Percentiles rank a stretch among this genome's conserved stretches.
phyloP scores from a whole-genome alignment of 805 yeast genomes.

The Hanseniaspora thailandica region DNA sequence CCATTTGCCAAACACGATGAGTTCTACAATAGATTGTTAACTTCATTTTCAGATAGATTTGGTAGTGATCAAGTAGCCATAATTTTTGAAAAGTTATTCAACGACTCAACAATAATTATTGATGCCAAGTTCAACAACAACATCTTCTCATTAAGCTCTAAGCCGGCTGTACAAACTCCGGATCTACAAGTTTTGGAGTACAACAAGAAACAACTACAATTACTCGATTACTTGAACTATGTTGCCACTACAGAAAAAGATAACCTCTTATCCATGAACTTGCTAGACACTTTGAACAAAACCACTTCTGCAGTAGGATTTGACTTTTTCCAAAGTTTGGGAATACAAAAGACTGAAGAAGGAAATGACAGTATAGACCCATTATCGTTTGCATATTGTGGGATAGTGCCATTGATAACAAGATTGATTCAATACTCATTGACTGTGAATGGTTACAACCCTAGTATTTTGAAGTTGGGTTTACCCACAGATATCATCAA shows the following conservation, averaged over 20 bases:
- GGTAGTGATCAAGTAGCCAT: conserved; percentile 1
- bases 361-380: neutral
- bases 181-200: neutral
- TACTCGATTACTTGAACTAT: conserved; percentile 8
- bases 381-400: conserved; percentile 55
- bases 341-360: neutral
- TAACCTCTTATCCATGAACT: neutral
- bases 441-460: neutral
- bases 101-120: neutral
- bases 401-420: conserved; percentile 64
- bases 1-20: neutral
- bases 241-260: conserved; percentile 16
- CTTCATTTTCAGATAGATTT: conserved; percentile 13
- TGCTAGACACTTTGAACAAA: conserved; percentile 5
- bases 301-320: conserved; percentile 6
- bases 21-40: neutral
- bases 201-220: neutral
- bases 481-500: neutral
- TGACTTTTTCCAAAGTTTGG: neutral
- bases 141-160: neutral
- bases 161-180: neutral
- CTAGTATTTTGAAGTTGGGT: conserved; percentile 6
- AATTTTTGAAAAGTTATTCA: conserved; percentile 1
- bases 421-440: conserved; percentile 46
- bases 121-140: neutral